These are phyloP conservation scores for Jasminum sambac DNA, from an alignment of 257 asterid species.

Conservation along the genomic window DNA sequence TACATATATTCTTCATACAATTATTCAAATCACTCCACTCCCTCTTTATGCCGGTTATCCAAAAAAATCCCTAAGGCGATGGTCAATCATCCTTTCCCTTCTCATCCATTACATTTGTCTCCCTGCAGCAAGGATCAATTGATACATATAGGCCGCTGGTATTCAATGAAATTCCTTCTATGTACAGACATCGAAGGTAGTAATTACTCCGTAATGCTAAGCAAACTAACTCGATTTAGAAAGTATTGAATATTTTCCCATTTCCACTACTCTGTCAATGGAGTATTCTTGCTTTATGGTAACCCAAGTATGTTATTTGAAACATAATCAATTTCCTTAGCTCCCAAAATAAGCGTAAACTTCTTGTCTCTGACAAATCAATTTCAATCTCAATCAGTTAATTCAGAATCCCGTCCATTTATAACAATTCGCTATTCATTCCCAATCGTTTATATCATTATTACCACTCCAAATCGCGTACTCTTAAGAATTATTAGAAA, in stretches of 20 bases:
- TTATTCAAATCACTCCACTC: background rate
- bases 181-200: background rate
- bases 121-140: background rate
- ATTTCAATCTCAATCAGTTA: background rate
- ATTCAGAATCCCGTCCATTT: background rate
- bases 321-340: constrained; percentile 6
- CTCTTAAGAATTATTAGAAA: background rate
- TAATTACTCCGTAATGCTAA: background rate
- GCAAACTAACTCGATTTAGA: constrained; percentile 3
- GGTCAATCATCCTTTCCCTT: background rate
- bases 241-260: background rate
- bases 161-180: background rate
- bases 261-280: constrained; percentile 2
- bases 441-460: background rate
- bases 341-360: background rate
- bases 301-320: constrained; percentile 2
- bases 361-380: background rate
- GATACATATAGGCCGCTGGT: background rate
- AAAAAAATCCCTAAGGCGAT: background rate
- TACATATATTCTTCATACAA: background rate
- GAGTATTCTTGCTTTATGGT: background rate
- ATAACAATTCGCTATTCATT: background rate
- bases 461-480: background rate
- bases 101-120: background rate
- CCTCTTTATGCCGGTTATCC: background rate